Evolutionary conservation across 768 basidiomycete genomes (phyloP), one percentile per base, ranked within the genome.

Genomic region (Kwoniella botswanensis): DNA sequence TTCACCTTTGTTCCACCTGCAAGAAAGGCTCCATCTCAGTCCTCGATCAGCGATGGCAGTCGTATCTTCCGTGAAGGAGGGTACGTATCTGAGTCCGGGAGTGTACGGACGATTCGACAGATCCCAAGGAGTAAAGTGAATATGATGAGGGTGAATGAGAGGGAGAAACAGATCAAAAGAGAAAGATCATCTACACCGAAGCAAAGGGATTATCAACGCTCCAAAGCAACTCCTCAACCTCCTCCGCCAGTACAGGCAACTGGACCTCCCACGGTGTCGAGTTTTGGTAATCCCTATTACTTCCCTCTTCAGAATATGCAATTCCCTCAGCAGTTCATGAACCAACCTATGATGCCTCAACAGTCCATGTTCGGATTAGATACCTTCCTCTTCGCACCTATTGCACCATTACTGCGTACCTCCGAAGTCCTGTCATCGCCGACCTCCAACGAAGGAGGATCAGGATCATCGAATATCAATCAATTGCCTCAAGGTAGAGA

Each of bases 1-100:
- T 77, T 74, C 64, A 77, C 73, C 15, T 75, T 67, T 55, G 53
- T 70, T 6, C 60, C 71, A 22, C 59, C 35, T 29, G 29, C 65
- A 58, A 61, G 46, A 42, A 26, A 58, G 46, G 65, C 64, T n/a
- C 55, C 52, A 15, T 65, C 63, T 10, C 63, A 64, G 18, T 57
- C 50, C 21, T 65, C 64, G 42, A 44, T 68, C 50, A 52, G 55
- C n/a, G 70, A 70, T 70, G 29, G 35, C 9, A 46, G 18, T 44
- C 64, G 21, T 12, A 15, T 35, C 58, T 26, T 53, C 18, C 21
- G 22, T 4, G 67, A 29, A n/a, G 65, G 65, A 22, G 73, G 62
- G 11, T 71, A 68, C 59, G 26, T 46, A 21, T 74, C 73, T 6
- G 73, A 74, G 18, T 59, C 70, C 3, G 52, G 43, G 2, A 71